Conservation (phyloP, 768 basidiomycete species). For the Mycena vulgaris region DNA sequence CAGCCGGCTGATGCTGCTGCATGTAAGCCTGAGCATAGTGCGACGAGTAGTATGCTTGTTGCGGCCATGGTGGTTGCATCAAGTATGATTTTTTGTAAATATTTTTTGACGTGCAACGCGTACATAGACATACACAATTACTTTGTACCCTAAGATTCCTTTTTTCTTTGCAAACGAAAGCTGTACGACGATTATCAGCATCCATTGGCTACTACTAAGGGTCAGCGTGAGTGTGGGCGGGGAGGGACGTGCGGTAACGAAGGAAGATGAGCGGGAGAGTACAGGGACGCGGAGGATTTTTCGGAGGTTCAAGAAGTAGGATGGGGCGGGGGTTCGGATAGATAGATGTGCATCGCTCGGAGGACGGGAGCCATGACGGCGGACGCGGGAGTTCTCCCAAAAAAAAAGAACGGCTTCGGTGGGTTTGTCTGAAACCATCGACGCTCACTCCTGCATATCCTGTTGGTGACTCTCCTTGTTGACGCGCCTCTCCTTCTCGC, state of each 20-base stretch:
- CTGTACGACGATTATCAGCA: constrained; percentile 39
- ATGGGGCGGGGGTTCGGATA: constrained; percentile 25
- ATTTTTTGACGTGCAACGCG: constrained; percentile 7
- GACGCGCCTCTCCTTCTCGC: constrained; percentile 95
- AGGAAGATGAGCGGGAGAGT: constrained; percentile 24
- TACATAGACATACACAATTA: constrained; percentile 38
- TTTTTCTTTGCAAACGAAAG: constrained; percentile 37
- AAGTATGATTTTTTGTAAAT: constrained; percentile 24
- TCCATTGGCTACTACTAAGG: constrained; percentile 41
- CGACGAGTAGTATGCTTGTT: constrained; percentile 56
- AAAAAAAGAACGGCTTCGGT: constrained; percentile 31
- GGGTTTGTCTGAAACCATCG: constrained; percentile 16
- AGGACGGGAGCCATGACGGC: constrained; percentile 20
- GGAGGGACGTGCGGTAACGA: constrained; percentile 12
- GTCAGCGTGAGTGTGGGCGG: constrained; percentile 32
- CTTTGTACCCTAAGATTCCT: constrained; percentile 34
- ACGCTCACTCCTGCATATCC: constrained; percentile 65
- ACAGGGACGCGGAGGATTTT: constrained; percentile 31
- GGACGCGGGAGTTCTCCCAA: constrained; percentile 17
- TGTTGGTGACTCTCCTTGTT: constrained; percentile 86
- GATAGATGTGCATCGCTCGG: constrained; percentile 32
- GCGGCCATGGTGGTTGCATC: constrained; percentile 35
- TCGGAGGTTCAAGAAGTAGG: constrained; percentile 33
- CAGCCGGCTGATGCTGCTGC: constrained; percentile 46
- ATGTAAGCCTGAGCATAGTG: constrained; percentile 73